Base-by-base conservation (phyloP, 192 early-diverging fungal genomes). In the Coemansia sp. region DNA sequence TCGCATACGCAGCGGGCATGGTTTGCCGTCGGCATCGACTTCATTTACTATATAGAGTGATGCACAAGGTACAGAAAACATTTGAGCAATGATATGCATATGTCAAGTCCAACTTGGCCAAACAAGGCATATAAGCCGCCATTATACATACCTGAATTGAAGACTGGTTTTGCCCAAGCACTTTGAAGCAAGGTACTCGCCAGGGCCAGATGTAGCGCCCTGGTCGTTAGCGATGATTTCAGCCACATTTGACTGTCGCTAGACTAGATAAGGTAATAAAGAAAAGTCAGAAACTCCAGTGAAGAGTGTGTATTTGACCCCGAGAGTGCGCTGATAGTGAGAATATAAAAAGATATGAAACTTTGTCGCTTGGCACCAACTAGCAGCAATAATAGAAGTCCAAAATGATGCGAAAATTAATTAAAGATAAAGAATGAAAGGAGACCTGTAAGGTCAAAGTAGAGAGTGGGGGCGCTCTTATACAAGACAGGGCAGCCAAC, bases 1-100 rank as follows among this genome's bases (percentile, higher is more conserved):
- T 62, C 80, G 80, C 0, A 76, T 81, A 27, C 73, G 75, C 45
- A 75, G 55, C n/a, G 87, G 78, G 31, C 87, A 88, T 25, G 51
- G 39, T 6, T 69, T 64, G 6, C 87, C 87, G 21, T 85, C 31
- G 25, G 45, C 51, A 27, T 84, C 72, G 45, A 82, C 73, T 51
- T 77, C 73, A 67, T 88, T 88, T 29, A 86, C 87, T 88, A 78
- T 19, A 65, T 53, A 14, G 5, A 45, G 6, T 14, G 31, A n/a
- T 34, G 14, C 15, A 17, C 5, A 32, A 10, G 23, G 4, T 10
- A 39, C 8, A 38, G 32, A 23, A 39, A 38, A 21, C 6, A 21
- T 19, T 48, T 48, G 46, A 48, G 46, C 5, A 46, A 46, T 19
- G 46, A 19, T 48, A 19, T 48, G 19, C 5, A 21, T 8, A 21